Evolutionary conservation across 257 asterid genomes (phyloP).

Genomic region (Solanum stenotomum): DNA sequence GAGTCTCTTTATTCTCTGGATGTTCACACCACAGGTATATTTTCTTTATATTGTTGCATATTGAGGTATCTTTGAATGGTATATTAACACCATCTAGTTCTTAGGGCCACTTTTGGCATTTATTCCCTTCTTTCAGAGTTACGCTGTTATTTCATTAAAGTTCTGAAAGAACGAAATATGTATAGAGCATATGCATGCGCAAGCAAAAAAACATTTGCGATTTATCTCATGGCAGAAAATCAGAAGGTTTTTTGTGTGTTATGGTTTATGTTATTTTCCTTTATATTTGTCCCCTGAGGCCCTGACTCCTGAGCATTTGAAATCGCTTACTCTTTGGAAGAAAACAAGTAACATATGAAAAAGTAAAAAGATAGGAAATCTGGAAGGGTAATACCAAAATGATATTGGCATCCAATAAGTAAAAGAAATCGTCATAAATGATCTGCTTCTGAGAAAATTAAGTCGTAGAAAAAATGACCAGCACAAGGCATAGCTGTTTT

Average conservation of each 20-base stretch:
- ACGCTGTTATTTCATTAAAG: background rate
- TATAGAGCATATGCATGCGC: background rate
- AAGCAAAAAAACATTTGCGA: background rate
- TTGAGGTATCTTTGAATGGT: background rate
- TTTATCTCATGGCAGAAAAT: background rate
- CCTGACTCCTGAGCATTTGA: background rate
- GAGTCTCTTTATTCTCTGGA: slow-evolving; percentile 72
- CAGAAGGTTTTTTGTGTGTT: background rate
- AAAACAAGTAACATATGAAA: background rate
- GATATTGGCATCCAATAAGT: background rate
- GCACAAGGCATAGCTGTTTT: background rate
- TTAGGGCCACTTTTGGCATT: background rate
- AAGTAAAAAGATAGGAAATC: background rate
- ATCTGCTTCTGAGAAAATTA: background rate
- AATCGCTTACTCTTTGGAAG: background rate
- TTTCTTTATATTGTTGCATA: background rate
- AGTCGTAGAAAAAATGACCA: background rate
- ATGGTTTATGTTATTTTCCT: background rate
- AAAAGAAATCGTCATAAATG: background rate
- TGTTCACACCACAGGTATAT: slow-evolving; percentile 80
- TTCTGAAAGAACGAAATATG: background rate
- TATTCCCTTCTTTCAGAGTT: background rate
- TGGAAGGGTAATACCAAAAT: background rate
- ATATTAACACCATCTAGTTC: background rate
- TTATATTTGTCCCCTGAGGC: background rate